Evolutionary conservation across 208 protist genomes (phyloP).

Genomic region (Borovskyia barvae): DNA sequence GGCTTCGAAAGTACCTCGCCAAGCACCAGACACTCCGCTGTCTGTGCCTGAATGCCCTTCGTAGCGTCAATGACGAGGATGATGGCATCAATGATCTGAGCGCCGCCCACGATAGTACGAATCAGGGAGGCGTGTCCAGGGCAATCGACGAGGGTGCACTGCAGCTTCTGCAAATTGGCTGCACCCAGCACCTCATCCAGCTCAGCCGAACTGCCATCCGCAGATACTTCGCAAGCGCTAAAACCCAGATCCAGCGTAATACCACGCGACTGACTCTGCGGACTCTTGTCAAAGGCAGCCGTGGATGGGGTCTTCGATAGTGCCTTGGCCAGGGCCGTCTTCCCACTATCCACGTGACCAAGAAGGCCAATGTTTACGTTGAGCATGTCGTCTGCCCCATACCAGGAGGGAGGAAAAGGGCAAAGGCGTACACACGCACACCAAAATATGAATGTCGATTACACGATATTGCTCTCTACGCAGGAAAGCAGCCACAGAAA

Average conservation of each 20-base stretch:
- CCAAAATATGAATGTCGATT: background rate
- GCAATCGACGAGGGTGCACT: constrained; percentile 98
- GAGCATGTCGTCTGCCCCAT: constrained; percentile 38
- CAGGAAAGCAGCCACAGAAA: too few relatives aligned
- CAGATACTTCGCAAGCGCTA: constrained; percentile 67
- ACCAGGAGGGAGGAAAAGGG: constrained; percentile 4
- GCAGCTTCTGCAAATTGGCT: constrained; percentile 32
- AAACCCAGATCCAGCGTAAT: constrained; percentile 99
- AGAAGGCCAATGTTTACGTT: constrained; percentile 96
- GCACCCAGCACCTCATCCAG: constrained; percentile 3
- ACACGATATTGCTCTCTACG: background rate
- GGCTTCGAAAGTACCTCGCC: constrained; percentile 76
- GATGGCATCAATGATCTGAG: constrained; percentile 98
- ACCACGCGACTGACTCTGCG: constrained; percentile 94
- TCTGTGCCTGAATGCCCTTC: constrained; percentile 99
- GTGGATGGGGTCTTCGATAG: constrained; percentile 93
- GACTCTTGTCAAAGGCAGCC: constrained; percentile 97
- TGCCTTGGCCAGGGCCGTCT: constrained; percentile 93
- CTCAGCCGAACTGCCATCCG: constrained; percentile 17
- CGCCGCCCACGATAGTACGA: constrained; percentile 96
- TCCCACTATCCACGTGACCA: constrained; percentile 98
- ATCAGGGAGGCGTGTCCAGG: constrained; percentile 98
- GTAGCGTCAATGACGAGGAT: constrained; percentile 96
- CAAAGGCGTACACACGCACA: constrained; percentile 3
- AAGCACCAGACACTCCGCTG: constrained; percentile 93